These are phyloP conservation scores for Discostella stelligeroides DNA, from an alignment of 108 stramenopile species.

Conservation along the genomic window DNA sequence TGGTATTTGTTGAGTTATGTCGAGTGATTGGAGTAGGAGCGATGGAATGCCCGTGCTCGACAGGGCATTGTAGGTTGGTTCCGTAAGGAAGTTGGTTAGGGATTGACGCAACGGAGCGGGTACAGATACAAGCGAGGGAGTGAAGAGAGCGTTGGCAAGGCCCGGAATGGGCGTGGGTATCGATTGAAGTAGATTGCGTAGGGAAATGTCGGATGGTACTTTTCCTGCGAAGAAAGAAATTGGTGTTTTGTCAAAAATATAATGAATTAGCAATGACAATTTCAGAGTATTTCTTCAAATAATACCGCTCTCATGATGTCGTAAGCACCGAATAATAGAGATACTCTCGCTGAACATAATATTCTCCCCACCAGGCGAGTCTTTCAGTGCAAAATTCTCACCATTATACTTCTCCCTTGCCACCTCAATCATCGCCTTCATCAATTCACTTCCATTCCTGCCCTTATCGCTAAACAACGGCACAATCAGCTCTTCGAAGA, in stretches of 20 bases:
- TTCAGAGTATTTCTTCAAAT: background rate
- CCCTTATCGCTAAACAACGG: slow-evolving; percentile 76
- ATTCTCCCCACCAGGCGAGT: too few relatives aligned
- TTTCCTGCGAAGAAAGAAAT: slow-evolving; percentile 18
- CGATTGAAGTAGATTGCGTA: slow-evolving; percentile 29
- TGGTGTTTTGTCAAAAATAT: background rate
- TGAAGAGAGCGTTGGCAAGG: slow-evolving; percentile 6
- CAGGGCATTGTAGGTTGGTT: slow-evolving; percentile 54
- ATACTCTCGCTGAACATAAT: background rate
- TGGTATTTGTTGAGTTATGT: slow-evolving; percentile 91
- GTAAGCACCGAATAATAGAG: background rate
- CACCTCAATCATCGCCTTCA: slow-evolving; percentile 46
- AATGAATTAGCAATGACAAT: background rate
- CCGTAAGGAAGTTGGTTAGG: slow-evolving; percentile 38
- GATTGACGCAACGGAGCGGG: slow-evolving; percentile 60
- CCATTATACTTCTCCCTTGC: slow-evolving; percentile 41
- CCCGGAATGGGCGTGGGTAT: slow-evolving; percentile 26
- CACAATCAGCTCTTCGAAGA: slow-evolving; percentile 87
- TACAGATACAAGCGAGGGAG: slow-evolving; percentile 48
- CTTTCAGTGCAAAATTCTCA: too few relatives aligned
- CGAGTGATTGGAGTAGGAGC: slow-evolving; percentile 68
- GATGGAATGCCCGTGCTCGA: slow-evolving; percentile 65
- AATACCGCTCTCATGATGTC: background rate
- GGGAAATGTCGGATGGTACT: slow-evolving; percentile 72
- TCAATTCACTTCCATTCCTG: slow-evolving; percentile 53